phyloP scores from a whole-genome alignment of 768 basidiomycete species.

The Postia placenta region DNA sequence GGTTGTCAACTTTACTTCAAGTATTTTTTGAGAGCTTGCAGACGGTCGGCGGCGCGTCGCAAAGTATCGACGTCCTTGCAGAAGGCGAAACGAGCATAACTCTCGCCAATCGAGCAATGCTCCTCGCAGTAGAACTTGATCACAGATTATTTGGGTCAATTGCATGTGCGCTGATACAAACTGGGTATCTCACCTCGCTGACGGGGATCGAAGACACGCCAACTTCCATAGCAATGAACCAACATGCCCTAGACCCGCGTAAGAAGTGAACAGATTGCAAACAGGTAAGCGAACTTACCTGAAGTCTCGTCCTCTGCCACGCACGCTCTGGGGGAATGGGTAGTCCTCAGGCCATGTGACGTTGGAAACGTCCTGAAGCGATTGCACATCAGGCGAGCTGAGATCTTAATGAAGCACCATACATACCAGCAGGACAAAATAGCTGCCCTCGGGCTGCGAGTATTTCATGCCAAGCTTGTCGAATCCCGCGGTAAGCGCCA shows the following conservation, averaged over 20 bases:
- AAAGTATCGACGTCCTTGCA: slow-evolving; percentile 93
- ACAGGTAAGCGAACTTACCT: slow-evolving; percentile 36
- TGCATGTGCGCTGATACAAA: slow-evolving; percentile 5
- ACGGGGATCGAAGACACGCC: slow-evolving; percentile 93
- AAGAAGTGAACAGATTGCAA: slow-evolving; percentile 9
- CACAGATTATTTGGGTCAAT: slow-evolving; percentile 1
- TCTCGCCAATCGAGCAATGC: slow-evolving; percentile 81
- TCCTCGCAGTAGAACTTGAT: slow-evolving; percentile 86
- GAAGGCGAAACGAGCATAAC: slow-evolving; percentile 85
- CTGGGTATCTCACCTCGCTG: slow-evolving; percentile 67
- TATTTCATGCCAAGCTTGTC: slow-evolving; percentile 81
- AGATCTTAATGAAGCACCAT: background rate
- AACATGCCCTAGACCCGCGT: slow-evolving; percentile 59
- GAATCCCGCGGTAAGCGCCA: slow-evolving; percentile 71
- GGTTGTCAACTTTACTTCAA: slow-evolving; percentile 29
- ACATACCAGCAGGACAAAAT: slow-evolving; percentile 81
- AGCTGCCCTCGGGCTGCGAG: slow-evolving; percentile 83
- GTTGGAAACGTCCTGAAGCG: slow-evolving; percentile 61
- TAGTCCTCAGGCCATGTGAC: slow-evolving; percentile 82
- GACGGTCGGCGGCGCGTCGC: slow-evolving; percentile 71
- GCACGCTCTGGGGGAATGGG: slow-evolving; percentile 68
- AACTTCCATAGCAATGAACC: slow-evolving; percentile 89
- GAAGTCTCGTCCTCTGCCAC: slow-evolving; percentile 85
- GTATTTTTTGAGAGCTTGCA: slow-evolving; percentile 70
- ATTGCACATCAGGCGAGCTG: background rate